These are phyloP conservation scores for Vigna nakashimae DNA, from an alignment of 306 rosid genomes.

Conservation along the genomic window DNA sequence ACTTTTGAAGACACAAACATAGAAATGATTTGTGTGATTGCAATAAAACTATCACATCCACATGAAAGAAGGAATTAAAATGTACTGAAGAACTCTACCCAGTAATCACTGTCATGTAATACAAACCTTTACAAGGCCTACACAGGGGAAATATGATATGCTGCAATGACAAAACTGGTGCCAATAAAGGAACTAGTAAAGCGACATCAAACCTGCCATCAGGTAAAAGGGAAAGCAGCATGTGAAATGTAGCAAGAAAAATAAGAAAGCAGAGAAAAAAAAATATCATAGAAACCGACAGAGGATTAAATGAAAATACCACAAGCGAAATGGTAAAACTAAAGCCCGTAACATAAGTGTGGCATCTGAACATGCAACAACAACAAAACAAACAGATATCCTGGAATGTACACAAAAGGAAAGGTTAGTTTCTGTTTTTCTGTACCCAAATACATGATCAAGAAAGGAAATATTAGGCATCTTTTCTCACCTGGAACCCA, in stretches of 20 bases:
- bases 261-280: background rate
- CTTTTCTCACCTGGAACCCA: conserved; percentile 72
- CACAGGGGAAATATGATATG: conserved; percentile 67
- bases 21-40: background rate
- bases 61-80: conserved; percentile 21
- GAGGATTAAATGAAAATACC: conserved; percentile 58
- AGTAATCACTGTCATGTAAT: conserved; percentile 22
- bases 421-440: conserved; percentile 12
- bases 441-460: conserved; percentile 30
- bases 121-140: conserved; percentile 66
- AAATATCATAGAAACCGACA: conserved; percentile 11
- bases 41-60: conserved; percentile 38
- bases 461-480: conserved; percentile 36
- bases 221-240: conserved; percentile 27
- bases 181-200: conserved; percentile 66
- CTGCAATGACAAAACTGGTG: conserved; percentile 91
- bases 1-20: conserved; percentile 27
- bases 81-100: conserved; percentile 18
- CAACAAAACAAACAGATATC: conserved; percentile 88
- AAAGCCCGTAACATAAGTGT: conserved; percentile 81
- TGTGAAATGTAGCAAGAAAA: conserved; percentile 20
- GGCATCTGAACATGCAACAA: conserved; percentile 92
- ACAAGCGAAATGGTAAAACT: conserved; percentile 84
- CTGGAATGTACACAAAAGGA: conserved; percentile 56
- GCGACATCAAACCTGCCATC: conserved; percentile 87